Percentiles rank a stretch among this genome's conserved stretches.
These are phyloP conservation scores for Imleria badia DNA, from an alignment of 768 basidiomycete species.

Conservation along the genomic window DNA sequence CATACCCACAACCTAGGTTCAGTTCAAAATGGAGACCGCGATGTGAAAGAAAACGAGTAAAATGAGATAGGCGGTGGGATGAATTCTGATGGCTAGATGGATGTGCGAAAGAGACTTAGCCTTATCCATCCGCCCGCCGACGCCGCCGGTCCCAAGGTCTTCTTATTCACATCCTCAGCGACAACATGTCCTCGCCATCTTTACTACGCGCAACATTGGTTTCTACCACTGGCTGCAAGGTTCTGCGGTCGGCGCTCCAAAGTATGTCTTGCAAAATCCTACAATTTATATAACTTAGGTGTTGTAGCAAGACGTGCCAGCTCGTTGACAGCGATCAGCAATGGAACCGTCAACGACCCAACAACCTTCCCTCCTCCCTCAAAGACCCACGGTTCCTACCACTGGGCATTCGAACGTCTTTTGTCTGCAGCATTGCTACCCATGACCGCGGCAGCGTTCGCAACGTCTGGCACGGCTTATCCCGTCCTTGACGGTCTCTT, in stretches of 20 bases:
- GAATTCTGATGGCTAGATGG: too few species aligned
- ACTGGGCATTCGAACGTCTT: conserved; percentile 90
- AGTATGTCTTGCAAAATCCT: conserved; percentile 27
- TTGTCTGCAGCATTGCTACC: conserved; percentile 88
- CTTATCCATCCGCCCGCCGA: too few species aligned
- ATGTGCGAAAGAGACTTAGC: too few species aligned
- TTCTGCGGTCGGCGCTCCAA: conserved; percentile 41
- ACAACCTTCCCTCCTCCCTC: conserved; percentile 84
- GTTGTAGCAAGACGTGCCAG: conserved; percentile 41
- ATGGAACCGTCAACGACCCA: conserved; percentile 94
- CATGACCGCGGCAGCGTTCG: conserved; percentile 83
- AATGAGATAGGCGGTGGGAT: too few species aligned
- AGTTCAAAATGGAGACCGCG: too few species aligned
- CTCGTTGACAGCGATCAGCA: conserved; percentile 65
- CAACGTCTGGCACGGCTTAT: conserved; percentile 69
- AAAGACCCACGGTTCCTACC: conserved; percentile 85
- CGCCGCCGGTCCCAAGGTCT: too few species aligned
- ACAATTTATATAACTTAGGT: not conserved
- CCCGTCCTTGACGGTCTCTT: conserved; percentile 90
- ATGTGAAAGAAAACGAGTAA: too few species aligned
- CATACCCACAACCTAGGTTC: too few species aligned
- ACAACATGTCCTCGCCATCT: conserved; percentile 48
- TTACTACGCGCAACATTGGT: conserved; percentile 48
- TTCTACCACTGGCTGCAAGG: conserved; percentile 37
- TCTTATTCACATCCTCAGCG: not conserved